Percentiles rank a stretch among this genome's conserved stretches.
Conservation (phyloP, 116 monocot genomes). For the Dioscorea cayenensis region DNA sequence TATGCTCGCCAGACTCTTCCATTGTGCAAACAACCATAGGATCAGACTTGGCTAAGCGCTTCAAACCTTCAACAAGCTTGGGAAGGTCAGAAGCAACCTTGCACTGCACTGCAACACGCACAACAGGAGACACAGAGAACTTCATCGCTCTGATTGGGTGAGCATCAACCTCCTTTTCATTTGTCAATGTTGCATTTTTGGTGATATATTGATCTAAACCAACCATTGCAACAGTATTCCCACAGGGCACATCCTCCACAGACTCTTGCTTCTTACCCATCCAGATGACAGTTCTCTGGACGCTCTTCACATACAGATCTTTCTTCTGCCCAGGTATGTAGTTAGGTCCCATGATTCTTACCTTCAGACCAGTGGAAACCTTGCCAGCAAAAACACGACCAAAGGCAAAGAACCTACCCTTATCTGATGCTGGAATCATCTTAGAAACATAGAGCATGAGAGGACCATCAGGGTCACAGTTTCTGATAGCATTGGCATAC, state of each 20-base stretch:
- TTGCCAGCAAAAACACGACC: constrained; percentile 36
- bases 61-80: constrained; percentile 35
- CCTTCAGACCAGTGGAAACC: constrained; percentile 40
- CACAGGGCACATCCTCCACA: constrained; percentile 41
- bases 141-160: constrained; percentile 43
- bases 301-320: constrained; percentile 33
- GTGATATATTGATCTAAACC: constrained; percentile 37
- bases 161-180: constrained; percentile 39
- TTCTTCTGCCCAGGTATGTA: constrained; percentile 39
- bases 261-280: constrained; percentile 44
- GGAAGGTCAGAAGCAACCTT: constrained; percentile 39
- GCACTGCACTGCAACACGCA: constrained; percentile 35
- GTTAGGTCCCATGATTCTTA: constrained; percentile 38
- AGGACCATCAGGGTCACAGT: constrained; percentile 37
- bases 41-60: constrained; percentile 32
- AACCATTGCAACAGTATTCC: constrained; percentile 38
- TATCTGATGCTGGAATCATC: constrained; percentile 42
- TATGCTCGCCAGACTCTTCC: constrained; percentile 40
- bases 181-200: constrained; percentile 37
- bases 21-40: constrained; percentile 36
- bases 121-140: constrained; percentile 39
- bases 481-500: constrained; percentile 37
- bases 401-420: constrained; percentile 39
- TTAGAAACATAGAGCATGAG: constrained; percentile 43
- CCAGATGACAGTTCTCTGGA: constrained; percentile 41